phyloP scores from a whole-genome alignment of 768 basidiomycete species.

The Kwoniella pini region DNA sequence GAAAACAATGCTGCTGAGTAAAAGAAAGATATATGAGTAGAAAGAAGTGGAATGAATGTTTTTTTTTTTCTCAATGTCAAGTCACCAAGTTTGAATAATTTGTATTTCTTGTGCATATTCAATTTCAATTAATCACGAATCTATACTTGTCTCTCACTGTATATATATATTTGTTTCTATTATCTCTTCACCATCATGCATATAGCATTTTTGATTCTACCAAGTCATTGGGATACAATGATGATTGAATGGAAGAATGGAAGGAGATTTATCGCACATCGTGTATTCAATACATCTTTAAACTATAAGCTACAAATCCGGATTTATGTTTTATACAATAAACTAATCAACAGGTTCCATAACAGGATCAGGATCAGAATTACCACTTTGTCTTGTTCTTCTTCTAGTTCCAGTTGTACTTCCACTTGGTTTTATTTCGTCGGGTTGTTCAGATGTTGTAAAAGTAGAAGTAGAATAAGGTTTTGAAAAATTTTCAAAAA shows the following conservation, averaged over 20 bases:
- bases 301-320: not conserved
- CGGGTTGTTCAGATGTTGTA: not conserved
- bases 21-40: no score
- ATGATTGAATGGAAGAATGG: no score
- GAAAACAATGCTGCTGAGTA: no score
- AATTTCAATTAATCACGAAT: not conserved
- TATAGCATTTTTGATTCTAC: no score
- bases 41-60: no score
- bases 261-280: no score
- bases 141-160: not conserved
- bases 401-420: constrained; percentile 11
- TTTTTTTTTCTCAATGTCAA: no score
- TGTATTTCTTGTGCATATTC: constrained; percentile 6
- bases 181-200: no score
- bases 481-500: no score
- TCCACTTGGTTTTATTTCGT: not conserved
- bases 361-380: constrained; percentile 17
- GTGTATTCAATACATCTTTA: no score
- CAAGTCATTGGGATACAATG: no score
- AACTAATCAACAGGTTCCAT: constrained; percentile 22
- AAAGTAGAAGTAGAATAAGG: not conserved
- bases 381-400: constrained; percentile 7
- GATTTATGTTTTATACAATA: not conserved
- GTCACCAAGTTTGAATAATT: not conserved
- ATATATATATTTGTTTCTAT: not conserved